Conservation (phyloP, 768 basidiomycete genomes). For the Pulveroboletus sp. region DNA sequence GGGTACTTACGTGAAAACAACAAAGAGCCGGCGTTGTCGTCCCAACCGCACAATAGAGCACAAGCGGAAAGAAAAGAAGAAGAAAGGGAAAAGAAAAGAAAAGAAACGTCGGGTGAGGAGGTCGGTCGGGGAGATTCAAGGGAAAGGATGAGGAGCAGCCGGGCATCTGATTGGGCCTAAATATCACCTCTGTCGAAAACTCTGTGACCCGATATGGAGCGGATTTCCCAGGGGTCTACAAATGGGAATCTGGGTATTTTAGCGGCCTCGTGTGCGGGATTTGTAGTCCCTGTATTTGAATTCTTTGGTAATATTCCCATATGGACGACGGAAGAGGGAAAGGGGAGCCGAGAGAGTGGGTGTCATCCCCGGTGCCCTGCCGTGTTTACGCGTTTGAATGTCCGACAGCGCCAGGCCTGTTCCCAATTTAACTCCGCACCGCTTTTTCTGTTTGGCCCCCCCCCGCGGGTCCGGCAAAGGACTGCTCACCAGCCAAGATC, state of each 20-base stretch:
- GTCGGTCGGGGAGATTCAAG: constrained; percentile 17
- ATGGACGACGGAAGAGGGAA: constrained; percentile 3
- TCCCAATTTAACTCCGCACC: constrained; percentile 20
- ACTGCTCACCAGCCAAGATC: constrained; percentile 16
- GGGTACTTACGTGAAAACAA: constrained; percentile 32
- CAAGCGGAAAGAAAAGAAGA: constrained; percentile 23
- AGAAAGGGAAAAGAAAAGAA: constrained; percentile 26
- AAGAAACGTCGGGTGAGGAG: constrained; percentile 34
- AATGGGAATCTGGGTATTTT: constrained; percentile 21
- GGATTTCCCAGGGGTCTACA: neutral
- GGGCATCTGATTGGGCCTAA: constrained; percentile 30
- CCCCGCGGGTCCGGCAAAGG: constrained; percentile 27
- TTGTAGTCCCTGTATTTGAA: constrained; percentile 31
- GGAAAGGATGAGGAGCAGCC: constrained; percentile 29
- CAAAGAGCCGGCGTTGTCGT: constrained; percentile 28
- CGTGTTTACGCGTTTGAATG: constrained; percentile 12
- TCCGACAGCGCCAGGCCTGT: constrained; percentile 16
- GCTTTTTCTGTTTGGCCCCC: constrained; percentile 7
- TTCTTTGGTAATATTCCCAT: constrained; percentile 30
- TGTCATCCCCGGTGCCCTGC: constrained; percentile 26
- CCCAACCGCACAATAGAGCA: constrained; percentile 33
- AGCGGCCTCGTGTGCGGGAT: constrained; percentile 31
- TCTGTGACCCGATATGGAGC: constrained; percentile 9
- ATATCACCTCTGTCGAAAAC: constrained; percentile 21
- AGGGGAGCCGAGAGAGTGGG: constrained; percentile 6